Evolutionary conservation across 345 rosid genomes (phyloP).

Genomic region (Boechera divaricarpa): DNA sequence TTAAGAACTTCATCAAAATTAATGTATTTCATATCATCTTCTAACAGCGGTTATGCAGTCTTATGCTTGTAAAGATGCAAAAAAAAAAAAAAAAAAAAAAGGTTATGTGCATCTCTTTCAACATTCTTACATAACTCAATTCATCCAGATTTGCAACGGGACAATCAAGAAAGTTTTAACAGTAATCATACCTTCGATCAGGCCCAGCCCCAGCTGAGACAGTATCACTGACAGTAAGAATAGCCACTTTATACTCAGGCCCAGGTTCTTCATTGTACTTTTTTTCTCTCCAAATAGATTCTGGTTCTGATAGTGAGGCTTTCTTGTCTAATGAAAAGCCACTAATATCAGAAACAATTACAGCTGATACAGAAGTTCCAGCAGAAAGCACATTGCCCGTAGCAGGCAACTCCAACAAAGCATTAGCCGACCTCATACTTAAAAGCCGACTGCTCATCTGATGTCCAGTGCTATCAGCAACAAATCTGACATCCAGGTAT

Average conservation of each 20-base stretch:
- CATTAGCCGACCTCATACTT: conserved; percentile 94
- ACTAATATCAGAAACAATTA: conserved; percentile 66
- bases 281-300: conserved; percentile 46
- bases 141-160: conserved; percentile 15
- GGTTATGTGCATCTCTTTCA: background rate
- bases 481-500: conserved; percentile 61
- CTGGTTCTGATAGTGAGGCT: conserved; percentile 45
- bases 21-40: background rate
- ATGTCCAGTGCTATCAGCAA: conserved; percentile 93
- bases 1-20: background rate
- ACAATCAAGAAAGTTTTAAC: conserved; percentile 23
- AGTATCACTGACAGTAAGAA: conserved; percentile 92
- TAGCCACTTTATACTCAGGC: conserved; percentile 63
- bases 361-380: conserved; percentile 77
- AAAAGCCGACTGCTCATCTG: conserved; percentile 91
- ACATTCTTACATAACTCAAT: background rate
- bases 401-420: conserved; percentile 82
- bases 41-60: conserved; percentile 3
- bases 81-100: background rate
- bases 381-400: conserved; percentile 63
- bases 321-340: conserved; percentile 38
- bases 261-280: conserved; percentile 38
- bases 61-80: background rate
- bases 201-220: conserved; percentile 89
- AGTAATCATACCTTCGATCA: conserved; percentile 75